Evolutionary conservation across 2,329 filamentous ascomycete genomes (phyloP).

Genomic region (Paraphoma sp.): DNA sequence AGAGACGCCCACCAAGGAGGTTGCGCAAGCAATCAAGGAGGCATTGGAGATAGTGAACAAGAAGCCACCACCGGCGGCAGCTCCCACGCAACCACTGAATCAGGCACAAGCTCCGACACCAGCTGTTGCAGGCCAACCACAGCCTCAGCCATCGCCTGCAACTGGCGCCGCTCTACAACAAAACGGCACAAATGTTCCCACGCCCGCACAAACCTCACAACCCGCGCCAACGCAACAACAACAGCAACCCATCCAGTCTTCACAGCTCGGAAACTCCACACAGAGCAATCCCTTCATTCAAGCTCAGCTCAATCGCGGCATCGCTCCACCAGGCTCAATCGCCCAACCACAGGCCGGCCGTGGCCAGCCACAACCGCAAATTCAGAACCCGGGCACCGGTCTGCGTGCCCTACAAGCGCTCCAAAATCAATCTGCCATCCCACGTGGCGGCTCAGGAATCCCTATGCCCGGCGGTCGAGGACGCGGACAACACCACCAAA

Average conservation of each 20-base stretch:
- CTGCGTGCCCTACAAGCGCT: slow-evolving; percentile 36
- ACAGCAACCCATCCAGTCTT: slow-evolving; percentile 3
- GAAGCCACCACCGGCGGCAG: slow-evolving; percentile 55
- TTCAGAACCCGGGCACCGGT: slow-evolving; percentile 36
- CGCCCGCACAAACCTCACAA: slow-evolving; percentile 21
- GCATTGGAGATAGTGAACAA: slow-evolving; percentile 79
- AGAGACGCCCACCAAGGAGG: slow-evolving; percentile 84
- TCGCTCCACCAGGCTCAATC: slow-evolving; percentile 34
- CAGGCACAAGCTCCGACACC: slow-evolving; percentile 17
- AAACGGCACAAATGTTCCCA: slow-evolving; percentile 14
- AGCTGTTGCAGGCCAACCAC: slow-evolving; percentile 1
- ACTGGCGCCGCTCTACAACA: slow-evolving; percentile 12
- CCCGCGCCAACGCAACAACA: slow-evolving; percentile 8
- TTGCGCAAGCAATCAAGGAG: slow-evolving; percentile 84
- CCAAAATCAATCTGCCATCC: slow-evolving; percentile 35
- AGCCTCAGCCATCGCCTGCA: slow-evolving; percentile 18
- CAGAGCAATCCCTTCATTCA: slow-evolving; percentile 20
- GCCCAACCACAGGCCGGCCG: slow-evolving; percentile 11
- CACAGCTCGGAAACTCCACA: neutral
- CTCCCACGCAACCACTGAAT: slow-evolving; percentile 26
- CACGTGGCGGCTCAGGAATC: neutral
- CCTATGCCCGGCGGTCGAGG: slow-evolving; percentile 27
- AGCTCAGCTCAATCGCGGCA: slow-evolving; percentile 21
- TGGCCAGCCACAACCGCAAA: slow-evolving; percentile 23
- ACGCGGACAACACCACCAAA: slow-evolving; percentile 9